phyloP scores from a whole-genome alignment of 352 stramenopile genomes.

The Plasmopara muralis region DNA sequence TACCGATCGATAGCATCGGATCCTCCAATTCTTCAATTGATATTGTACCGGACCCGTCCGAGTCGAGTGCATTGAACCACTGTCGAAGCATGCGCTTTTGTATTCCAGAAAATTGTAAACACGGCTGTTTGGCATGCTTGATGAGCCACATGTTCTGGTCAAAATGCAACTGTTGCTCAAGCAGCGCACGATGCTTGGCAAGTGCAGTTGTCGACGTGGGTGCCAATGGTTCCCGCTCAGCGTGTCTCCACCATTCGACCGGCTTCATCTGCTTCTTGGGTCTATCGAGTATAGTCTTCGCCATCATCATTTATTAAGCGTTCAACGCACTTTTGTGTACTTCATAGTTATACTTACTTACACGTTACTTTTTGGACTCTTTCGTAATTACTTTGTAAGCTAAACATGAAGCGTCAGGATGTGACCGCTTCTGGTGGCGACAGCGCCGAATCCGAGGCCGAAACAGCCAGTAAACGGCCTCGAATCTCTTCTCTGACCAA shows the following conservation, averaged over 20 bases:
- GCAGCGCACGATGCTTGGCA: conserved; percentile 26
- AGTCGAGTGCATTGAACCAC: conserved; percentile 71
- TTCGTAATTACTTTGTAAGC: conserved; percentile 4
- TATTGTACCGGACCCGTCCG: conserved; percentile 63
- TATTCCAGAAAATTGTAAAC: conserved; percentile 59
- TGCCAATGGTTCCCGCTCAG: conserved; percentile 16
- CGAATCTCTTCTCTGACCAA: conserved; percentile 9
- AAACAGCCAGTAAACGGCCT: conserved; percentile 10
- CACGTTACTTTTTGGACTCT: conserved; percentile 1
- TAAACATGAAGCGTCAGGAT: conserved; percentile 15
- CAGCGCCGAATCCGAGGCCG: conserved; percentile 1
- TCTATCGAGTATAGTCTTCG: conserved; percentile 3
- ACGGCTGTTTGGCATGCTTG: conserved; percentile 50
- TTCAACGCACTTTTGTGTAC: conserved; percentile 8
- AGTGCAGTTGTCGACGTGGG: conserved; percentile 8
- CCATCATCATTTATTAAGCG: conserved; percentile 39
- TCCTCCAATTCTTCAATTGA: conserved; percentile 9
- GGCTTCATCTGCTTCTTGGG: conserved; percentile 36
- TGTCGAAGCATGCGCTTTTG: conserved; percentile 72
- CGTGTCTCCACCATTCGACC: conserved; percentile 28
- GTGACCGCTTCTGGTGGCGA: conserved; percentile 10
- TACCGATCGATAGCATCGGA: conserved; percentile 72
- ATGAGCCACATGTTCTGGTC: conserved; percentile 66
- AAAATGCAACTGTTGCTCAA: conserved; percentile 49
- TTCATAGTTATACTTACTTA: conserved; percentile 6